phyloP scores from a whole-genome alignment of 352 stramenopile species.

The Phytopythium chamaehyphon region DNA sequence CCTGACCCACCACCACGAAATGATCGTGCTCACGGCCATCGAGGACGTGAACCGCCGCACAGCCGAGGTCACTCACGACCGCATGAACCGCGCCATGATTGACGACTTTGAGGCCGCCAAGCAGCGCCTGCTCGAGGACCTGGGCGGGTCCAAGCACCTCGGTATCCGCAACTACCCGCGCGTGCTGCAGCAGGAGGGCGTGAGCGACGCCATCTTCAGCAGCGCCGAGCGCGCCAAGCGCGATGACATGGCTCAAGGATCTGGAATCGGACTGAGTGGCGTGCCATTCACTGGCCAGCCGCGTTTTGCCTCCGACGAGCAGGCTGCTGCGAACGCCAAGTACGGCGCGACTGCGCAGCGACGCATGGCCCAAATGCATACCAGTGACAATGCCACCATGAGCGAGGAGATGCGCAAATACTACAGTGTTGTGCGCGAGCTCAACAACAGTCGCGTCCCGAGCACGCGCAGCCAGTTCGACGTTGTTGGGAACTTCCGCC shows the following conservation, averaged over 20 bases:
- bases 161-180: slow-evolving; percentile 74
- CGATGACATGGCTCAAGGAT: slow-evolving; percentile 16
- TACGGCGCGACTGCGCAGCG: slow-evolving; percentile 29
- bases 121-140: slow-evolving; percentile 64
- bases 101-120: slow-evolving; percentile 82
- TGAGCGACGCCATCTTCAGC: slow-evolving; percentile 40
- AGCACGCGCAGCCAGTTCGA: slow-evolving; percentile 72
- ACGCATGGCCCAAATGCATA: slow-evolving; percentile 57
- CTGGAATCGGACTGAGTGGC: slow-evolving; percentile 43
- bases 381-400: slow-evolving; percentile 51
- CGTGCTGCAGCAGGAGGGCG: slow-evolving; percentile 36
- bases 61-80: slow-evolving; percentile 74
- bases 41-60: slow-evolving; percentile 82
- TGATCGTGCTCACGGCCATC: slow-evolving; percentile 89
- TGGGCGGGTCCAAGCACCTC: slow-evolving; percentile 61
- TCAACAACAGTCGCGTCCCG: slow-evolving; percentile 65
- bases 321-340: slow-evolving; percentile 14
- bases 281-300: slow-evolving; percentile 43
- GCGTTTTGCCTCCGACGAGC: slow-evolving; percentile 22
- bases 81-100: slow-evolving; percentile 85
- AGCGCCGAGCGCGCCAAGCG: slow-evolving; percentile 30
- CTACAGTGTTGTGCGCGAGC: slow-evolving; percentile 61
- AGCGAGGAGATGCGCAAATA: slow-evolving; percentile 85
- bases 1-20: slow-evolving; percentile 88
- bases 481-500: slow-evolving; percentile 51